Conservation (phyloP, 2,329 filamentous ascomycete genomes). For the Colletotrichum coccodes region DNA sequence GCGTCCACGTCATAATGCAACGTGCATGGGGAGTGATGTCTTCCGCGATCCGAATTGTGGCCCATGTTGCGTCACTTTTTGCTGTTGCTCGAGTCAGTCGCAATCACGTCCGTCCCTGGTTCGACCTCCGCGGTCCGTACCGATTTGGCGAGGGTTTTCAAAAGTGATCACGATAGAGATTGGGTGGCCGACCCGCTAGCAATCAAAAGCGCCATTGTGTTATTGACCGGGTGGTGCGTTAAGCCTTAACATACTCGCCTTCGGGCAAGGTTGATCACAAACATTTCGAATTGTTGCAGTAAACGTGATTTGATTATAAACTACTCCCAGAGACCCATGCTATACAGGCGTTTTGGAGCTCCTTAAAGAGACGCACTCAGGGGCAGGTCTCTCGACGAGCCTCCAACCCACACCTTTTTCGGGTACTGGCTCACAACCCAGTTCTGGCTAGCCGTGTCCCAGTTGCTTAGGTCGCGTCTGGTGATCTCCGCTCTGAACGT, state of each 20-base stretch:
- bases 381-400: conserved; percentile 65
- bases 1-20: neutral
- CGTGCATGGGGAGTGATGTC: neutral
- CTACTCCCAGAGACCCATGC: neutral
- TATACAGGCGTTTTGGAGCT: conserved; percentile 5
- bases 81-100: conserved; percentile 16
- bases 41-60: conserved; percentile 10
- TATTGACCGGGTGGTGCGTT: no score
- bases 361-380: conserved; percentile 46
- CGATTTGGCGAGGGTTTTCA: neutral
- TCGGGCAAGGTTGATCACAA: neutral
- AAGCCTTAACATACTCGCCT: neutral
- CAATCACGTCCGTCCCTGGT: neutral
- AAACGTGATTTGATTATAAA: conserved; percentile 11
- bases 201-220: no score
- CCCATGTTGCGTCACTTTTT: conserved; percentile 22
- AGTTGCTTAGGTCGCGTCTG: conserved; percentile 86
- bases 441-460: conserved; percentile 83
- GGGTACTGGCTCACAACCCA: conserved; percentile 72
- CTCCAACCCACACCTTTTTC: conserved; percentile 66
- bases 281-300: neutral
- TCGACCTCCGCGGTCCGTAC: neutral
- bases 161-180: neutral
- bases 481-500: conserved; percentile 77
- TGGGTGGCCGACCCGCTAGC: neutral